A percentile compares a stretch with the other conserved stretches of the same genome.
phyloP scores from a whole-genome alignment of 2,329 filamentous ascomycete species.

The Stagonosporopsis chrysanthemi region DNA sequence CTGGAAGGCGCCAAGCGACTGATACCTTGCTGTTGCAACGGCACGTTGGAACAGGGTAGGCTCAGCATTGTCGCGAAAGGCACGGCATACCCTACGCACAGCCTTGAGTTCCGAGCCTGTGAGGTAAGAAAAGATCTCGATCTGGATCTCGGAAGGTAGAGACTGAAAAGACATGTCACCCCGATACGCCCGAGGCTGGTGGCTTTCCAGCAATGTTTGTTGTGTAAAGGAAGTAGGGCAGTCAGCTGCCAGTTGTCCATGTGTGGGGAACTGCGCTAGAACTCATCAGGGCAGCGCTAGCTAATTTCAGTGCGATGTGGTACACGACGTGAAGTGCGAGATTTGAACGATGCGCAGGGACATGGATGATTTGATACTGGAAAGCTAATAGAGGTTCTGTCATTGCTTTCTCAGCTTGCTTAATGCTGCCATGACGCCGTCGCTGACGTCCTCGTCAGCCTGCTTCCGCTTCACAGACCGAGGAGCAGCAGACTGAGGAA shows the following conservation, averaged over 20 bases:
- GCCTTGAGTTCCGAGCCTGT: conserved; percentile 33
- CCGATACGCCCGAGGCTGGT: not conserved
- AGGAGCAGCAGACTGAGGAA: conserved; percentile 16
- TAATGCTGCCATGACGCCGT: conserved; percentile 66
- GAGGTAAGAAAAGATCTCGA: conserved; percentile 39
- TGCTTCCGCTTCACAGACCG: conserved; percentile 46
- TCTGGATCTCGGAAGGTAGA: conserved; percentile 41
- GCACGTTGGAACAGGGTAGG: conserved; percentile 35
- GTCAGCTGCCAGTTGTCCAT: conserved; percentile 11
- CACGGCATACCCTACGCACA: conserved; percentile 29
- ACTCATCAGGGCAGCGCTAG: not conserved
- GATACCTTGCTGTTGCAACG: conserved; percentile 39
- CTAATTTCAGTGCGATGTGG: not conserved
- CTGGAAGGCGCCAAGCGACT: conserved; percentile 39
- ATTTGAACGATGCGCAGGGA: not conserved
- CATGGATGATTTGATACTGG: not conserved
- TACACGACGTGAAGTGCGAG: conserved; percentile 6
- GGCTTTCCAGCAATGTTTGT: not conserved
- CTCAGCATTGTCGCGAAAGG: conserved; percentile 34
- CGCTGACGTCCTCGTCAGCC: conserved; percentile 58
- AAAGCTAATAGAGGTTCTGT: not conserved
- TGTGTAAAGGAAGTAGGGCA: not conserved
- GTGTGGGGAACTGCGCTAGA: conserved; percentile 14
- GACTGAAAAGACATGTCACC: conserved; percentile 19
- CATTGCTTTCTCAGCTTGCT: conserved; percentile 59